Percentiles rank a stretch among this genome's conserved stretches.
Evolutionary conservation across 306 rosid genomes (phyloP).

Genomic region (Elaeagnus macrophylla): DNA sequence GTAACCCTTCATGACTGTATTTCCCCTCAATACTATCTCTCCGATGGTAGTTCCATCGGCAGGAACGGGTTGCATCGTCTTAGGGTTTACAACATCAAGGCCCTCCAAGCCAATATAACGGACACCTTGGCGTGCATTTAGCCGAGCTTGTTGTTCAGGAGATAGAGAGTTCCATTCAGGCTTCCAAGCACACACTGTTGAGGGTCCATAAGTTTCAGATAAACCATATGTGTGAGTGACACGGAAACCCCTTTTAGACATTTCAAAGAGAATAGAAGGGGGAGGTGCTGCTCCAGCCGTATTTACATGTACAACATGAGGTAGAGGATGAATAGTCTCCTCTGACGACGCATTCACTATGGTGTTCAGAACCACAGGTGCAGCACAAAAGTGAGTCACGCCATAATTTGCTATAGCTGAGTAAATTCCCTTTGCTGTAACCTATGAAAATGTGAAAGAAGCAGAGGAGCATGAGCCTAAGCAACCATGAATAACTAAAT

Average conservation of each 20-base stretch:
- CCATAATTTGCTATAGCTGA: conserved; percentile 60
- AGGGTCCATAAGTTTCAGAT: conserved; percentile 86
- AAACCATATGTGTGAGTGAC: conserved; percentile 87
- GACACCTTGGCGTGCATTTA: conserved; percentile 87
- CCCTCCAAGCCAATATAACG: conserved; percentile 65
- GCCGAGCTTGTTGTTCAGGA: conserved; percentile 43
- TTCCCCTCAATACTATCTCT: conserved; percentile 85
- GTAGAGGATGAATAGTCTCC: conserved; percentile 79
- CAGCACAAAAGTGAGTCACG: conserved; percentile 92
- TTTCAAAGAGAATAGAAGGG: conserved; percentile 60
- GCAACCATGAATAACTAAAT: not conserved
- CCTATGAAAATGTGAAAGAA: conserved; percentile 33
- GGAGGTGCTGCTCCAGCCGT: conserved; percentile 98
- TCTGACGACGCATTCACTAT: conserved; percentile 61
- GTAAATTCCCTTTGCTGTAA: conserved; percentile 64
- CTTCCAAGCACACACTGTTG: conserved; percentile 85
- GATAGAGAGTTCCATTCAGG: conserved; percentile 87
- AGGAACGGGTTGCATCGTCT: conserved; percentile 67
- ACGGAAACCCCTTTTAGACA: conserved; percentile 68
- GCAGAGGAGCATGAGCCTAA: conserved; percentile 1
- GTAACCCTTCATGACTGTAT: conserved; percentile 84
- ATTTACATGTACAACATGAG: conserved; percentile 61
- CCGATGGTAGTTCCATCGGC: conserved; percentile 73
- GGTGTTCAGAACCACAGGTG: conserved; percentile 84
- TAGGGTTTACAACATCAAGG: conserved; percentile 49